These are phyloP conservation scores for Globisporangium solare DNA, from an alignment of 352 stramenopile species.

Conservation along the genomic window DNA sequence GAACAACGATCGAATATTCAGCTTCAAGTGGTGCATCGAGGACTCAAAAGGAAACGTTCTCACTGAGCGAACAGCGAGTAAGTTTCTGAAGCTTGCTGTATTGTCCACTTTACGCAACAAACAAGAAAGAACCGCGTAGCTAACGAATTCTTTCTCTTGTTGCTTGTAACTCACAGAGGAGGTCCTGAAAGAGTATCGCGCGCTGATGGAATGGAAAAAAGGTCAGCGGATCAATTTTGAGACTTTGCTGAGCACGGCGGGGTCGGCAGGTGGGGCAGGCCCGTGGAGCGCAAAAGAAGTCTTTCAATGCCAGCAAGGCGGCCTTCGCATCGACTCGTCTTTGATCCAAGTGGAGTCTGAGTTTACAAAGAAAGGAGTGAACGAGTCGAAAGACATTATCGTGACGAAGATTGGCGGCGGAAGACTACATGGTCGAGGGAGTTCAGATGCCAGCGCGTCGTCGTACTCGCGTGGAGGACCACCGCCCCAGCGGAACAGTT, in stretches of 20 bases:
- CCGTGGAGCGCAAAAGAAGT: constrained; percentile 33
- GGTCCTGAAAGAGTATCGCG: constrained; percentile 56
- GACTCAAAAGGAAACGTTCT: constrained; percentile 44
- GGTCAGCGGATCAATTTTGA: constrained; percentile 61
- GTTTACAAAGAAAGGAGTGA: constrained; percentile 62
- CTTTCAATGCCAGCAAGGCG: constrained; percentile 55
- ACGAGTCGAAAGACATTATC: constrained; percentile 54
- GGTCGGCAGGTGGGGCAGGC: constrained; percentile 22
- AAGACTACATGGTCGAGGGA: constrained; percentile 6
- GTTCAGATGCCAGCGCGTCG: background rate
- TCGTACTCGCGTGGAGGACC: constrained; percentile 12
- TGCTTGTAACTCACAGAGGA: constrained; percentile 30
- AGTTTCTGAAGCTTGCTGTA: constrained; percentile 12
- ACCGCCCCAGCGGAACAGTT: background rate
- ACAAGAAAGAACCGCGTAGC: background rate
- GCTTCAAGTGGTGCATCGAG: constrained; percentile 70
- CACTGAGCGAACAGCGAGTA: constrained; percentile 67
- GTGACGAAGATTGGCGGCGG: constrained; percentile 23
- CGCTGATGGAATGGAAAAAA: constrained; percentile 63
- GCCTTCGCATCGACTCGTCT: constrained; percentile 57
- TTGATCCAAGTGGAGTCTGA: constrained; percentile 51
- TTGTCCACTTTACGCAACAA: background rate
- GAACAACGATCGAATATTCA: constrained; percentile 73
- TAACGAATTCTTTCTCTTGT: background rate
- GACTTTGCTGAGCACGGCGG: constrained; percentile 28